Evolutionary conservation across 805 yeast species (phyloP).

Genomic region (Zygotorulaspora chibaensis): DNA sequence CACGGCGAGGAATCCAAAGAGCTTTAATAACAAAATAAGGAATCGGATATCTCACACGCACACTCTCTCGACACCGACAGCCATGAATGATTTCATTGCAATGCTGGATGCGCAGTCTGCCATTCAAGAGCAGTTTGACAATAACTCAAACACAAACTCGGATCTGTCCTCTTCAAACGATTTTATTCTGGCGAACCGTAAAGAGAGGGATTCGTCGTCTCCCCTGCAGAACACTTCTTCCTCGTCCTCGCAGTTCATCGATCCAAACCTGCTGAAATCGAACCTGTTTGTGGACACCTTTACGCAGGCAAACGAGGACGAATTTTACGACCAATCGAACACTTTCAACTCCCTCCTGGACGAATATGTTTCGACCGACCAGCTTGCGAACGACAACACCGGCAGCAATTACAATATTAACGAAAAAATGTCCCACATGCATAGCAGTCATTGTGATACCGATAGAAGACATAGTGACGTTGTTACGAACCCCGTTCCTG

Average conservation of each 20-base stretch:
- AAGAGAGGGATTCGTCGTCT: slow-evolving; percentile 8
- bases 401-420: not conserved
- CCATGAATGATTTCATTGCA: slow-evolving; percentile 29
- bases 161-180: slow-evolving; percentile 7
- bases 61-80: slow-evolving; percentile 21
- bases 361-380: slow-evolving; percentile 15
- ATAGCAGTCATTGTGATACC: slow-evolving; percentile 4
- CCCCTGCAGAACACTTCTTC: slow-evolving; percentile 7
- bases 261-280: slow-evolving; percentile 19
- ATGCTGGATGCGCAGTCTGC: slow-evolving; percentile 21
- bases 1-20: not conserved
- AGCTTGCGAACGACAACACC: slow-evolving; percentile 8
- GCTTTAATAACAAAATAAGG: not conserved
- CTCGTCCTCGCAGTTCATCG: slow-evolving; percentile 13
- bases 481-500: slow-evolving; percentile 14
- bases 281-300: slow-evolving; percentile 17
- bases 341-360: slow-evolving; percentile 13
- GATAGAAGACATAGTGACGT: slow-evolving; percentile 26
- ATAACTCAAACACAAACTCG: slow-evolving; percentile 10
- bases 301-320: slow-evolving; percentile 7
- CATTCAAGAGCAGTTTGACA: slow-evolving; percentile 8
- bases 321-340: not conserved
- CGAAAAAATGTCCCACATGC: slow-evolving; percentile 3
- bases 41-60: slow-evolving; percentile 4
- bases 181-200: not conserved